A percentile compares a stretch with the other conserved stretches of the same genome.
Evolutionary conservation across 768 basidiomycete genomes (phyloP).

Genomic region (Lanmaoa rubissima): DNA sequence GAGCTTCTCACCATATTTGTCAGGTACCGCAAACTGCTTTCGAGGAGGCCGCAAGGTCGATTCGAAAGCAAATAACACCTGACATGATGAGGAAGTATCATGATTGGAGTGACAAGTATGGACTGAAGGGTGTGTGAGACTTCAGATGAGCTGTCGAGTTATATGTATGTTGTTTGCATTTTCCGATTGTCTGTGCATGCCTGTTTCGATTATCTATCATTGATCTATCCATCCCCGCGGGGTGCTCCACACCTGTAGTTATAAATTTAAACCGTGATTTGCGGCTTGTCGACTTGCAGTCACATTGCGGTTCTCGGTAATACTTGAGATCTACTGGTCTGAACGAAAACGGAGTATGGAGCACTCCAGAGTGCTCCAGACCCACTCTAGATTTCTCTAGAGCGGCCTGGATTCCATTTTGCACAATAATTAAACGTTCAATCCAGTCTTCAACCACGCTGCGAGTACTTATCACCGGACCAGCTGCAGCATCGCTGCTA

Average conservation of each 20-base stretch:
- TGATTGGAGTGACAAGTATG: slow-evolving; percentile 54
- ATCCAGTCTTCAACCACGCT: too few species aligned
- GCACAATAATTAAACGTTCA: too few species aligned
- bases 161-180: background rate
- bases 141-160: background rate
- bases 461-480: background rate
- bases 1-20: background rate
- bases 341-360: too few species aligned
- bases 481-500: background rate
- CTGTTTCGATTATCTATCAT: background rate
- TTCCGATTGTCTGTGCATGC: background rate
- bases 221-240: too few species aligned
- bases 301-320: too few species aligned
- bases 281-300: background rate
- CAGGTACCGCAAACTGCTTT: slow-evolving; percentile 80
- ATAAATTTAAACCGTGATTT: too few species aligned
- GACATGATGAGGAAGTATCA: slow-evolving; percentile 70
- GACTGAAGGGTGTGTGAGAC: slow-evolving; percentile 18
- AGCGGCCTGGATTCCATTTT: too few species aligned
- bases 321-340: too few species aligned
- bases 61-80: slow-evolving; percentile 83
- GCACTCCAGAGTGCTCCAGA: too few species aligned
- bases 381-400: too few species aligned
- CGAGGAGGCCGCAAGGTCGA: slow-evolving; percentile 62
- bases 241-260: background rate